phyloP scores from a whole-genome alignment of 495 filamentous ascomycete genomes.

The Penicillium pancosmium region DNA sequence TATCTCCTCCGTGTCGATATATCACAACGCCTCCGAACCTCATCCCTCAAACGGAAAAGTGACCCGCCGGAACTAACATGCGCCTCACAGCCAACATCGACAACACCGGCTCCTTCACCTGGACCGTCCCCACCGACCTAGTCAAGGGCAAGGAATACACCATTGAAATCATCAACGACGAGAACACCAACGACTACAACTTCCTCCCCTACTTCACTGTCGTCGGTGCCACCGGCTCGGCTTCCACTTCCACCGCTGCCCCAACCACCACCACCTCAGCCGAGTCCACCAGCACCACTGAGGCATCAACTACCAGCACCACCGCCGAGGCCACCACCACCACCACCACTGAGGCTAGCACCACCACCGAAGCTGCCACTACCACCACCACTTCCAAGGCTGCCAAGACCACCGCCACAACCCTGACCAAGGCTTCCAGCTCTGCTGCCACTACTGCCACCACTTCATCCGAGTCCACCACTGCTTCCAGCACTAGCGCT shows the following conservation, averaged over 20 bases:
- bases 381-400: constrained; percentile 37
- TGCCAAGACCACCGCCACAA: constrained; percentile 47
- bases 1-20: background rate
- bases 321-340: constrained; percentile 30
- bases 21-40: background rate
- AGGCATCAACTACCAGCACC: constrained; percentile 21
- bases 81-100: constrained; percentile 46
- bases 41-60: background rate
- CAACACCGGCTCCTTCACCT: constrained; percentile 62
- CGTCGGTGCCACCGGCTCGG: constrained; percentile 47
- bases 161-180: constrained; percentile 58
- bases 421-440: constrained; percentile 35
- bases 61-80: constrained; percentile 17
- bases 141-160: constrained; percentile 56
- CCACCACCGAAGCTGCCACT: constrained; percentile 42
- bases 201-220: constrained; percentile 63
- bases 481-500: constrained; percentile 39
- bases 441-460: constrained; percentile 35
- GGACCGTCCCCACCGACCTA: constrained; percentile 50
- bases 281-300: constrained; percentile 19
- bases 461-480: constrained; percentile 35
- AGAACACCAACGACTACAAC: constrained; percentile 49
- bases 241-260: constrained; percentile 28
- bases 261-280: constrained; percentile 14
- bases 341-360: constrained; percentile 61